Base-by-base conservation (phyloP, 202 grass and related monocot genomes). In the Digitaria exilis region DNA sequence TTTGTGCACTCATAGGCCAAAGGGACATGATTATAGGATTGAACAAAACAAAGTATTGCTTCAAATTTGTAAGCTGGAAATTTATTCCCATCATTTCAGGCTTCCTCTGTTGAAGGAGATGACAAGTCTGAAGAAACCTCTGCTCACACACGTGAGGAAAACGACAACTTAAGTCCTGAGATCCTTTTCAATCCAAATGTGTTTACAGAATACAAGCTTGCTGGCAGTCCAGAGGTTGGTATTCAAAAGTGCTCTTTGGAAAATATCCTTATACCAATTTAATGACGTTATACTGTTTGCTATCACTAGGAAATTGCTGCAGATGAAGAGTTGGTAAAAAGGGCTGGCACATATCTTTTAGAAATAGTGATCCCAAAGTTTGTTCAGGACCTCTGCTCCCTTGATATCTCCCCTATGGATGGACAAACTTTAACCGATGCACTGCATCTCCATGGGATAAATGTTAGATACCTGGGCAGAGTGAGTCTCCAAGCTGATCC, bases 171-270 rank as follows among this genome's bases (percentile, higher is more conserved):
- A 71, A 43, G 22, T 82, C 43, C 86, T 21, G 93, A 96, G 46
- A 92, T 94, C 80, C 71, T 96, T 85, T 89, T 99, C 71, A 99
- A 99, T 68, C 93, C 93, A n/a, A 99, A 99, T 70, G 93, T 99
- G 6, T 99, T 99, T 75, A 99, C 93, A 19, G 97, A 99, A 71
- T 99, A 94, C 84, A 99, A 94, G 86, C 88, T 96, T 76, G 88
- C 89, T 77, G 93, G 93, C 41, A 85, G 78, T 88, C 89, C 88
- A 75, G 93, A 99, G 93, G 97, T 93, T 70, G 72, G 64, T 83
- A 31, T 85, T 32, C 2, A 62, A 13, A 73, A 59, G 50, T 77
- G 68, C 50, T 71, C 31, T 71, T 44, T 79, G 4, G 32, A 22
- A 21, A 52, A 66, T 87, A 15, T 55, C 9, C 35, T 52, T 76